A percentile compares a stretch with the other conserved stretches of the same genome.
phyloP scores from a whole-genome alignment of 2,329 filamentous ascomycete species.

The Colletotrichum echinochloae region DNA sequence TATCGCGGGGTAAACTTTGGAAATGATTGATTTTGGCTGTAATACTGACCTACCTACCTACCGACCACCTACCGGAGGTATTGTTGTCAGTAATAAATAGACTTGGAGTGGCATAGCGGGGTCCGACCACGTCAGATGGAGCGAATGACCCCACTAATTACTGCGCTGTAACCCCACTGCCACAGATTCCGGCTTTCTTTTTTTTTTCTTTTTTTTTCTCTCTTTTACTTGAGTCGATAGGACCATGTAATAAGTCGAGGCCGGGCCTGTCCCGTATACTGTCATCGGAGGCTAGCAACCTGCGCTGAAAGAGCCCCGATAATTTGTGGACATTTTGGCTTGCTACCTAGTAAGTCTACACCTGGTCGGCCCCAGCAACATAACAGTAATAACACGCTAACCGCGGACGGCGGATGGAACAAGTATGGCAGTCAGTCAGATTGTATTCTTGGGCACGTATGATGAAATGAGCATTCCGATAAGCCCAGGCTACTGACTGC shows the following conservation, averaged over 20 bases:
- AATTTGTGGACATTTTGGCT: too few relatives aligned
- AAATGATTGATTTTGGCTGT: constrained; percentile 2
- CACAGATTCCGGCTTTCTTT: not conserved
- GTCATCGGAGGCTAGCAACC: too few relatives aligned
- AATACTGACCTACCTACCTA: too few relatives aligned
- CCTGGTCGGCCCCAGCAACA: not conserved
- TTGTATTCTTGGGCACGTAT: not conserved
- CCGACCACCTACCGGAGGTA: too few relatives aligned
- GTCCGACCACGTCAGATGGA: constrained; percentile 16
- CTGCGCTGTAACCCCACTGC: too few relatives aligned
- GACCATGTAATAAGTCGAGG: too few relatives aligned
- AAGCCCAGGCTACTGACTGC: not conserved
- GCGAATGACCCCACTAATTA: not conserved
- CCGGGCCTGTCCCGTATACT: too few relatives aligned
- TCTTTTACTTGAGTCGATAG: too few relatives aligned
- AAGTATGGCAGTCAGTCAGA: not conserved
- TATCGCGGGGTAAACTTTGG: constrained; percentile 13
- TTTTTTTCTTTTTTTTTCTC: too few relatives aligned
- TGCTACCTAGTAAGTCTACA: not conserved
- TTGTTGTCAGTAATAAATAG: not conserved
- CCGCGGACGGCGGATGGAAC: not conserved
- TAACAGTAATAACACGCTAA: not conserved
- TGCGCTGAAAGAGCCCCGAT: too few relatives aligned
- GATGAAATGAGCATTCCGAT: not conserved
- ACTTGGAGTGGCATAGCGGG: constrained; percentile 22